Evolutionary conservation across 495 filamentous ascomycete genomes (phyloP).

Genomic region (Penicillium manginii): DNA sequence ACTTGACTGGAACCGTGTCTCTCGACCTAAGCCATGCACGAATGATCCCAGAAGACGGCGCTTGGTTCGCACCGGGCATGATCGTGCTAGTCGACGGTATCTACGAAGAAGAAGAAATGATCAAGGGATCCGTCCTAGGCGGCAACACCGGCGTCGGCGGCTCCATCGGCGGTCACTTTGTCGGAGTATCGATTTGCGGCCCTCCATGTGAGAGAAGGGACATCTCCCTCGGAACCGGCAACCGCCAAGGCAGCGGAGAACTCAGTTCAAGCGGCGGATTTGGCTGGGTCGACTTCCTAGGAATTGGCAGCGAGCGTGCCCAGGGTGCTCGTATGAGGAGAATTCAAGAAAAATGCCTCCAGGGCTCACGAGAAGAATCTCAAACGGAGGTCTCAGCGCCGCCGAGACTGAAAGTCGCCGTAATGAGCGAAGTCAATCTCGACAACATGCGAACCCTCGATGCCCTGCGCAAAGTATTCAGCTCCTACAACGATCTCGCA

Average conservation of each 20-base stretch:
- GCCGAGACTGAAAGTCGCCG: slow-evolving; percentile 59
- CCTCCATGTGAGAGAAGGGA: slow-evolving; percentile 87
- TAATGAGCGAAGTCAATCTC: slow-evolving; percentile 83
- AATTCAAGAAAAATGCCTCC: slow-evolving; percentile 57
- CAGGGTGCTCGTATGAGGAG: slow-evolving; percentile 80
- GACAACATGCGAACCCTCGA: slow-evolving; percentile 77
- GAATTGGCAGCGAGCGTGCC: slow-evolving; percentile 86
- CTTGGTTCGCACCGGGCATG: slow-evolving; percentile 93
- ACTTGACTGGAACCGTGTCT: slow-evolving; percentile 83
- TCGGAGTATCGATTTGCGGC: slow-evolving; percentile 85
- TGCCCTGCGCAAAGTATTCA: slow-evolving; percentile 75
- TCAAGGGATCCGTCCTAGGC: slow-evolving; percentile 66
- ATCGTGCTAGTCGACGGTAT: slow-evolving; percentile 91
- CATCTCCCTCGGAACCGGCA: slow-evolving; percentile 72
- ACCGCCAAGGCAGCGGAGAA: slow-evolving; percentile 55
- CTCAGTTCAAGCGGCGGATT: slow-evolving; percentile 73
- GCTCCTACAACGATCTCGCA: slow-evolving; percentile 58
- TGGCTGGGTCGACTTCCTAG: slow-evolving; percentile 96
- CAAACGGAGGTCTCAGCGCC: slow-evolving; percentile 25
- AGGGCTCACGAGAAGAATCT: slow-evolving; percentile 21
- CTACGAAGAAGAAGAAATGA: slow-evolving; percentile 88
- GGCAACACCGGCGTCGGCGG: slow-evolving; percentile 82
- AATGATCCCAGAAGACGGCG: slow-evolving; percentile 80
- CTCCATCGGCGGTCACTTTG: slow-evolving; percentile 84
- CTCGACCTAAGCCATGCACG: slow-evolving; percentile 82